Conservation (phyloP, 1,284 basidiomycete species). For the Golubevia sp. region DNA sequence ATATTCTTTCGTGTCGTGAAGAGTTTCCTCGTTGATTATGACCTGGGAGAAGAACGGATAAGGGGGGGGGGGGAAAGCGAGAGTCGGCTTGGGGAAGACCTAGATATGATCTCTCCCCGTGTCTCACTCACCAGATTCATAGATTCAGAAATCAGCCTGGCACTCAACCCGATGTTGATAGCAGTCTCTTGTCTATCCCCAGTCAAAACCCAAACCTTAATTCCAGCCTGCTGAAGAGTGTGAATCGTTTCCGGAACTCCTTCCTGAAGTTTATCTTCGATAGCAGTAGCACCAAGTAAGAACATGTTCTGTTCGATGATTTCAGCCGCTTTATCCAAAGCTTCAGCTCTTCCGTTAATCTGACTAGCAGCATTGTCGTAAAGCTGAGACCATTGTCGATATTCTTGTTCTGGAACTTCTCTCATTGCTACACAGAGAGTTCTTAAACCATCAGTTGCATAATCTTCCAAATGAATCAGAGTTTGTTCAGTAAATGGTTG, state of each 20-base stretch:
- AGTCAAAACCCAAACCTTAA: conserved; percentile 98
- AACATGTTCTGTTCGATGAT: conserved; percentile 92
- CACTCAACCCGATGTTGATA: conserved; percentile 98
- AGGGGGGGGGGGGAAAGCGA: not conserved
- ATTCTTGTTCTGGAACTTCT: conserved; percentile 87
- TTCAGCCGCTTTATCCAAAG: conserved; percentile 91
- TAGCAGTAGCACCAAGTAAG: conserved; percentile 92
- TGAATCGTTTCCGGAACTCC: conserved; percentile 98
- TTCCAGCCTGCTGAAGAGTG: conserved; percentile 94
- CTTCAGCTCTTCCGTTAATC: conserved; percentile 88
- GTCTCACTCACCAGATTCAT: conserved; percentile 84
- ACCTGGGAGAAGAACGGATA: conserved; percentile 66
- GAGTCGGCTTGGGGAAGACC: not conserved
- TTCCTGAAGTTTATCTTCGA: conserved; percentile 98
- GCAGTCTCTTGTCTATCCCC: conserved; percentile 98
- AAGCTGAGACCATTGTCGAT: conserved; percentile 81
- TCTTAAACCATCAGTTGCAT: conserved; percentile 92
- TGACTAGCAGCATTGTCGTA: conserved; percentile 91
- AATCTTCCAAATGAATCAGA: conserved; percentile 89
- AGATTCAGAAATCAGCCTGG: conserved; percentile 92
- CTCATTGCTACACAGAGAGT: conserved; percentile 95
- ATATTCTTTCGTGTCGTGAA: conserved; percentile 81
- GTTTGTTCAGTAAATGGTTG: conserved; percentile 87
- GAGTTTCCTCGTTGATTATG: conserved; percentile 88
- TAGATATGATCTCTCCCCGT: not conserved